Evolutionary conservation across 73 alveolate genomes (phyloP).

Genomic region (Symbiodinium natans): DNA sequence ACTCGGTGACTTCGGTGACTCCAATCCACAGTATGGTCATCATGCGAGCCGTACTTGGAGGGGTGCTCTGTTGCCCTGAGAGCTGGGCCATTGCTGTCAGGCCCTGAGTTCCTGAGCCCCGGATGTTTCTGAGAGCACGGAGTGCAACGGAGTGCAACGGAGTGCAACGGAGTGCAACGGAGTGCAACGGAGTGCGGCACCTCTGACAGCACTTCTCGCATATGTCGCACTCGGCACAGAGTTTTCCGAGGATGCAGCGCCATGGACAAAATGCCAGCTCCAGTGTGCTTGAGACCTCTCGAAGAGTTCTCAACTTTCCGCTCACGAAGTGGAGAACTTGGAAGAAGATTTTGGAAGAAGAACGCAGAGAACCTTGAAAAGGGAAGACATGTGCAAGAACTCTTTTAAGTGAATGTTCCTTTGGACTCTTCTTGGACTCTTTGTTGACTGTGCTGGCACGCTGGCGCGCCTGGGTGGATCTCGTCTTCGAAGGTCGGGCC

Average conservation of each 20-base stretch:
- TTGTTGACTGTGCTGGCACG: no score
- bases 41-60: no score
- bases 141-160: no score
- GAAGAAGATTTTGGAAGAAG: neutral
- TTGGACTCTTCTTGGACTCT: no score
- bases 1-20: no score
- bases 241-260: slow-evolving; percentile 23
- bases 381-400: neutral
- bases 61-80: neutral
- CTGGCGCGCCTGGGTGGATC: slow-evolving; percentile 95
- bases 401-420: no score
- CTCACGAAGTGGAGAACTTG: no score
- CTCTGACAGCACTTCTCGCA: no score
- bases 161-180: no score
- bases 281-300: slow-evolving; percentile 62
- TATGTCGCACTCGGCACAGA: neutral
- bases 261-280: slow-evolving; percentile 81
- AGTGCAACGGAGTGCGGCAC: no score
- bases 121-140: no score
- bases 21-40: no score
- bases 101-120: slow-evolving; percentile 53
- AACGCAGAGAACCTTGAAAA: neutral
- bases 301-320: neutral
- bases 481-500: slow-evolving; percentile 97
- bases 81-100: slow-evolving; percentile 58